phyloP scores from a whole-genome alignment of 2,329 filamentous ascomycete species.

The Ilyonectria sp. region DNA sequence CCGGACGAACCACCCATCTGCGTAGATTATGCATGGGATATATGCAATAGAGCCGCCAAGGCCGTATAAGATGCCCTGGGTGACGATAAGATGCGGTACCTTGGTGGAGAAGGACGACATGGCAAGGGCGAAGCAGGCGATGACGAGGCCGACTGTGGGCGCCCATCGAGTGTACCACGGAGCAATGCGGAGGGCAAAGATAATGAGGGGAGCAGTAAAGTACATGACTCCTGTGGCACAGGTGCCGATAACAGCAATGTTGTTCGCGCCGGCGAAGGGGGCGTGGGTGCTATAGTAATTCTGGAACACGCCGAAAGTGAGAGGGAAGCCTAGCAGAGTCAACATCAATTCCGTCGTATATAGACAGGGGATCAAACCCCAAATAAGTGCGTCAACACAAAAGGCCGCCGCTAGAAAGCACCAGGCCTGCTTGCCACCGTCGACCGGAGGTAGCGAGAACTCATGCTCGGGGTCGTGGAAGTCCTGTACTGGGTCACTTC shows the following conservation, averaged over 20 bases:
- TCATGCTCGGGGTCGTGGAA: constrained; percentile 11
- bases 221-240: constrained; percentile 65
- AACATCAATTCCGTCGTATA: background rate
- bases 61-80: constrained; percentile 71
- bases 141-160: constrained; percentile 58
- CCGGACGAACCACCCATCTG: constrained; percentile 69
- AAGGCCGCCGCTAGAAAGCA: constrained; percentile 48
- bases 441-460: constrained; percentile 52
- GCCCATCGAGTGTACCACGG: constrained; percentile 56
- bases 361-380: constrained; percentile 9
- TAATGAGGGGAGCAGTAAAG: constrained; percentile 61
- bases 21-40: constrained; percentile 66
- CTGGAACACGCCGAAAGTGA: constrained; percentile 77
- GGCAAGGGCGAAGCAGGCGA: constrained; percentile 63
- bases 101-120: constrained; percentile 64
- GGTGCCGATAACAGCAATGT: constrained; percentile 73
- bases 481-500: background rate
- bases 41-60: constrained; percentile 68
- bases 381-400: constrained; percentile 41
- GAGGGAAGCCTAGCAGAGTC: constrained; percentile 68
- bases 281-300: constrained; percentile 72
- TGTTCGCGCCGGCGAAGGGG: constrained; percentile 65
- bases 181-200: constrained; percentile 59
- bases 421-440: constrained; percentile 56
- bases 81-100: constrained; percentile 66